Evolutionary conservation across 805 yeast genomes (phyloP).

Genomic region (Candida piceae): DNA sequence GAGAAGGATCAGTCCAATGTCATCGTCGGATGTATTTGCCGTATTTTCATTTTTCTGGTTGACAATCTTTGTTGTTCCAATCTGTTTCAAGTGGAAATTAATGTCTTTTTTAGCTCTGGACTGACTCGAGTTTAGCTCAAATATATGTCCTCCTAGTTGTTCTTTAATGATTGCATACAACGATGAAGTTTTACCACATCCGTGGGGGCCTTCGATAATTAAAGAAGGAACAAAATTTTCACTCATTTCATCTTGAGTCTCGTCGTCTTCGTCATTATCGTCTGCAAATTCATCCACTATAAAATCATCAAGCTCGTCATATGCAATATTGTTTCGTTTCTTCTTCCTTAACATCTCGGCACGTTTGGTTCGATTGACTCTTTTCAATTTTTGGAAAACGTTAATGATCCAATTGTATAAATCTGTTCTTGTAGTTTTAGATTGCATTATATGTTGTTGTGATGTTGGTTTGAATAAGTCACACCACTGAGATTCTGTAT

Average conservation of each 20-base stretch:
- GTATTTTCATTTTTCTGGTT: slow-evolving; percentile 32
- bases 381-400: slow-evolving; percentile 31
- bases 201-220: slow-evolving; percentile 64
- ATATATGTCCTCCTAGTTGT: slow-evolving; percentile 58
- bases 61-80: slow-evolving; percentile 79
- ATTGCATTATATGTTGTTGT: slow-evolving; percentile 33
- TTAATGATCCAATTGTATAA: slow-evolving; percentile 37
- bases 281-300: slow-evolving; percentile 31
- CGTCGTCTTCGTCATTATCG: slow-evolving; percentile 33
- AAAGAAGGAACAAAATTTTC: slow-evolving; percentile 55
- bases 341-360: slow-evolving; percentile 15
- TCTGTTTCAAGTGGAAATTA: slow-evolving; percentile 59
- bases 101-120: slow-evolving; percentile 70
- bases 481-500: slow-evolving; percentile 32
- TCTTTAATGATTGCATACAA: slow-evolving; percentile 63
- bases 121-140: slow-evolving; percentile 77
- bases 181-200: slow-evolving; percentile 75
- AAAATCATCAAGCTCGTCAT: slow-evolving; percentile 30
- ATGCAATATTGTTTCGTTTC: slow-evolving; percentile 10
- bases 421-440: slow-evolving; percentile 17
- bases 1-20: slow-evolving; percentile 59
- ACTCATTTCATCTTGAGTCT: too few relatives aligned
- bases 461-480: slow-evolving; percentile 39
- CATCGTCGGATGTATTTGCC: not conserved
- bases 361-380: slow-evolving; percentile 26